phyloP scores from a whole-genome alignment of 2,329 filamentous ascomycete genomes.

The Pseudopyricularia javanii region DNA sequence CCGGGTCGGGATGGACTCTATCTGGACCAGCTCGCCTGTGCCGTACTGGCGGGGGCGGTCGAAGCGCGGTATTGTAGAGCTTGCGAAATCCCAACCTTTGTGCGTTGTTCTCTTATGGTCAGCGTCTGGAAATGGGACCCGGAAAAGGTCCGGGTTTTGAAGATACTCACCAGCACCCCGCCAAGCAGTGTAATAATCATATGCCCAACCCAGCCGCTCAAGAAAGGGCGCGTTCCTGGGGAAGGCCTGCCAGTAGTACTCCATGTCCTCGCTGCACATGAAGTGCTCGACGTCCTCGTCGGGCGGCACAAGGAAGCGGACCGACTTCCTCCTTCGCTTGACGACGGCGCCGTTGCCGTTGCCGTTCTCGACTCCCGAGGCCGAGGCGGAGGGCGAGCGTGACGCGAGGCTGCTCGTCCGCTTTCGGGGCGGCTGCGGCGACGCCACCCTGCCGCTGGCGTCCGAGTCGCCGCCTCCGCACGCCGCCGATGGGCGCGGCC shows the following conservation, averaged over 20 bases:
- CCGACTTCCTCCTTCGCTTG: conserved; percentile 3
- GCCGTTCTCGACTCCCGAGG: neutral
- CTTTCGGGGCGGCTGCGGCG: neutral
- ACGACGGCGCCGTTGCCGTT: neutral
- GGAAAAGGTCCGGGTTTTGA: too few species aligned
- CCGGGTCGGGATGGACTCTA: conserved; percentile 25
- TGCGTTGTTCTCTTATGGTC: neutral
- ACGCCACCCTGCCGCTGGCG: neutral
- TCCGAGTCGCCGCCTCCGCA: neutral
- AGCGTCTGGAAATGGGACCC: too few species aligned
- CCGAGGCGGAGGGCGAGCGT: neutral
- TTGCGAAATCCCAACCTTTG: conserved; percentile 45
- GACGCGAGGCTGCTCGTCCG: neutral
- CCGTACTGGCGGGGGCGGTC: conserved; percentile 27
- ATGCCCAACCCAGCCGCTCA: conserved; percentile 40
- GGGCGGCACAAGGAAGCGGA: conserved; percentile 2
- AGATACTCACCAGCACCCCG: conserved; percentile 39
- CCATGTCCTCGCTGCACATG: conserved; percentile 18
- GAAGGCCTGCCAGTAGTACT: conserved; percentile 50
- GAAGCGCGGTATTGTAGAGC: conserved; percentile 32
- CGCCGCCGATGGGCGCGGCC: neutral
- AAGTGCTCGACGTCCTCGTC: conserved; percentile 14
- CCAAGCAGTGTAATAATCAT: conserved; percentile 41
- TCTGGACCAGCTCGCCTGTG: conserved; percentile 23
- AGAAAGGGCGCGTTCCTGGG: conserved; percentile 34